Evolutionary conservation across 306 rosid species (phyloP).

Genomic region (Sphenostylis stenocarpa): DNA sequence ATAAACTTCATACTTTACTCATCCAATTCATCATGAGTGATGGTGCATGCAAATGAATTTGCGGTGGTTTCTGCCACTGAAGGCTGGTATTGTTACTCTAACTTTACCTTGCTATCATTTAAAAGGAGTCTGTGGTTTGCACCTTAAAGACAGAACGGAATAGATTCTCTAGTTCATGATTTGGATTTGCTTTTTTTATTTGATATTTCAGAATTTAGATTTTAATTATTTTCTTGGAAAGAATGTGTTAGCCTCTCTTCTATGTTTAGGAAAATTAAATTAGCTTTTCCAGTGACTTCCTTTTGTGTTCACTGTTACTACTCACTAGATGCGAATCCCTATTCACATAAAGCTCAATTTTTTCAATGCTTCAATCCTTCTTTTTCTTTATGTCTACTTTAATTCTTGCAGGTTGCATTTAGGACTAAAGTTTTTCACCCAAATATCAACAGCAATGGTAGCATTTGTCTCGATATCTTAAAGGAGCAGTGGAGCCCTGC

Average conservation of each 20-base stretch:
- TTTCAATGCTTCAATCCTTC: conserved; percentile 8
- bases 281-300: background rate
- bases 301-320: background rate
- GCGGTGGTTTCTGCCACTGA: background rate
- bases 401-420: conserved; percentile 67
- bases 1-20: background rate
- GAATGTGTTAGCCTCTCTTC: background rate
- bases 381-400: background rate
- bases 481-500: conserved; percentile 93
- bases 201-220: background rate
- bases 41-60: background rate
- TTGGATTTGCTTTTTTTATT: background rate
- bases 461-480: conserved; percentile 85
- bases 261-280: background rate
- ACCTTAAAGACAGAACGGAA: background rate
- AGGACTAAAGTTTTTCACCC: conserved; percentile 91
- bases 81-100: background rate
- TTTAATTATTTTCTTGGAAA: background rate
- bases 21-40: background rate
- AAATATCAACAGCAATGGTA: conserved; percentile 89
- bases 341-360: background rate
- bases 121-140: background rate
- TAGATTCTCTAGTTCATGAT: conserved; percentile 7
- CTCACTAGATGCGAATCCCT: background rate
- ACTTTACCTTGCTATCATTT: background rate